Evolutionary conservation across 768 basidiomycete genomes (phyloP).

Genomic region (Auricularia heimuer): DNA sequence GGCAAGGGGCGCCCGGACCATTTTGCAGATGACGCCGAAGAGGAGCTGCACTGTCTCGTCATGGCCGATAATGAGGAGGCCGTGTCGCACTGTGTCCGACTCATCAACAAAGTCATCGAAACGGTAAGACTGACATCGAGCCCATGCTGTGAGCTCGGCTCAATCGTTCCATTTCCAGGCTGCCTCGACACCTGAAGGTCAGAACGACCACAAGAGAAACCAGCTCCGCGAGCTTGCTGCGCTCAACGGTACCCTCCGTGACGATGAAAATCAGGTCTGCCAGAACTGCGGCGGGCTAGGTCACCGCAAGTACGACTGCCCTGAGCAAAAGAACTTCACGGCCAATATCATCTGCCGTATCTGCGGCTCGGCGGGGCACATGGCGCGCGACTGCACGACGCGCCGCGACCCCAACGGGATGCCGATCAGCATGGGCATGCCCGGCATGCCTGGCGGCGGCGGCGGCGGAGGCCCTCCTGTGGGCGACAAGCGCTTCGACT

Average conservation of each 20-base stretch:
- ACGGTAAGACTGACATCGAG: constrained; percentile 45
- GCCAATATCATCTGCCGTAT: constrained; percentile 99
- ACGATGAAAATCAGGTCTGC: constrained; percentile 99
- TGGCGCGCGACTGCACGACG: constrained; percentile 96
- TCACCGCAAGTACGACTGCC: constrained; percentile 98
- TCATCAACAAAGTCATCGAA: constrained; percentile 98
- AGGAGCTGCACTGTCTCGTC: constrained; percentile 96
- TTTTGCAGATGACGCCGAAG: constrained; percentile 93
- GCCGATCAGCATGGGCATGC: constrained; percentile 1
- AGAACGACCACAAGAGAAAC: constrained; percentile 98
- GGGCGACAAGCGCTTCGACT: constrained; percentile 71
- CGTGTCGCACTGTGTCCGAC: constrained; percentile 79
- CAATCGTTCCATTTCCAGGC: constrained; percentile 45
- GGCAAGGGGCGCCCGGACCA: constrained; percentile 94
- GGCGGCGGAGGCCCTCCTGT: constrained; percentile 4
- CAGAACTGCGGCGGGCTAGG: constrained; percentile 92
- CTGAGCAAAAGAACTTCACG: constrained; percentile 95
- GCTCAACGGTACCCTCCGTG: constrained; percentile 95
- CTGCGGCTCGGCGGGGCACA: constrained; percentile 96
- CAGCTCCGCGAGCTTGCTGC: constrained; percentile 97
- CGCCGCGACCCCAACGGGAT: constrained; percentile 72
- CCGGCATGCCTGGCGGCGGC: constrained; percentile 3
- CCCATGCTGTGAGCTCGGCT: constrained; percentile 4
- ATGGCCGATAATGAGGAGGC: constrained; percentile 89
- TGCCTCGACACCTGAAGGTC: constrained; percentile 96